Base-by-base conservation (phyloP, 208 protist species). In the Leptomonas pyrrhocoris region DNA sequence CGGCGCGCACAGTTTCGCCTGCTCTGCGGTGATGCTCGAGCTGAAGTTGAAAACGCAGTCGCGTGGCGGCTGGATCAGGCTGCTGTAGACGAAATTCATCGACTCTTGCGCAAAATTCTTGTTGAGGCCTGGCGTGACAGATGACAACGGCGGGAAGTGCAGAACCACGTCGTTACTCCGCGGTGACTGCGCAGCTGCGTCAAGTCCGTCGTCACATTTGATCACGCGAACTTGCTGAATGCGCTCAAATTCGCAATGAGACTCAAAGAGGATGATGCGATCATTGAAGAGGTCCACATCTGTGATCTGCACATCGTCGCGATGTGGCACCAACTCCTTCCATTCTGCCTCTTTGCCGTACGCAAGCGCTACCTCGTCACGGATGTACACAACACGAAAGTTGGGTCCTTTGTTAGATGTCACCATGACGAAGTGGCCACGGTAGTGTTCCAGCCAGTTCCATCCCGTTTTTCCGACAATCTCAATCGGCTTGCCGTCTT, bases 391-490 rank as follows among this genome's bases (percentile, higher is more conserved):
- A 0, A 97, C 65, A 31, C 88, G 77, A 53, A 91, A 89, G 64
- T 95, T 95, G 18, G 88, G 81, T 2, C 89, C 92, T n/a, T 80
- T 75, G 71, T 97, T 88, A 5, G 84, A 89, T 23, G 86, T 90
- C 23, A 95, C 92, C 85, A 92, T 95, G 25, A 97, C 57, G 73
- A 97, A 97, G 66, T 88, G 65, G 13, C 86, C 83, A 34, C 93
- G 81, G 68, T 94, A 92, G 69, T 97, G 89, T 53, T 97, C 92
- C 21, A 97, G 76, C 90, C 92, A 97, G 67, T 84, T 92, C 90
- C 92, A 97, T 1, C 77, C 85, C 2, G 83, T 74, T 63, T 88
- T 90, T 12, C 86, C 84, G 23, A 86, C 84, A 67, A 94, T 86
- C 59, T 97, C 89, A n/a, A 93, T 56, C 18, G 88, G 87, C 46